Conservation (phyloP, 139 green algal genomes). For the Chlorella sp. region DNA sequence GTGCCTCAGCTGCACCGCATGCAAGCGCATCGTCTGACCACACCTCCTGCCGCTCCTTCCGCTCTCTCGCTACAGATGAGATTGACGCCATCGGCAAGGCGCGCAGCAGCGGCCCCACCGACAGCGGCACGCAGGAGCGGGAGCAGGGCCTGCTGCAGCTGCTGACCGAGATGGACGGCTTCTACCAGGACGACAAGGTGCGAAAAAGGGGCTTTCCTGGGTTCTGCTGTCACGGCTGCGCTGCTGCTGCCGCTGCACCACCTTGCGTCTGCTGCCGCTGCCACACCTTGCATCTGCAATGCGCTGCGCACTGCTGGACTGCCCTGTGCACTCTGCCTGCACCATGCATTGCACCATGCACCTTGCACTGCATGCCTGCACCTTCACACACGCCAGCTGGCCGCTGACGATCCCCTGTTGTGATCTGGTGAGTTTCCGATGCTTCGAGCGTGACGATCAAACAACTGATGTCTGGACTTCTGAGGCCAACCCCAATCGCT, state of each 20-base stretch:
- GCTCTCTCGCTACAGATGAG: constrained; percentile 83
- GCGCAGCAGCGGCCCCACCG: constrained; percentile 43
- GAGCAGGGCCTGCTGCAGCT: constrained; percentile 84
- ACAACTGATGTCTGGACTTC: constrained; percentile 18
- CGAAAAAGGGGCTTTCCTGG: too few relatives aligned
- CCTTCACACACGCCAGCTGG: not conserved
- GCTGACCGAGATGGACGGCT: constrained; percentile 81
- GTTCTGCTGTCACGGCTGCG: too few relatives aligned
- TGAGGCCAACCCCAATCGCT: not conserved
- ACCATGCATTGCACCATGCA: too few relatives aligned
- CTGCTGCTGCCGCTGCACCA: too few relatives aligned
- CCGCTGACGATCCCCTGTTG: not conserved
- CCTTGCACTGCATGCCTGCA: too few relatives aligned
- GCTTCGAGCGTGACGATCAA: constrained; percentile 2
- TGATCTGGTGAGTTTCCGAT: constrained; percentile 1
- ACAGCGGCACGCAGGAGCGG: constrained; percentile 70
- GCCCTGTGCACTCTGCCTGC: too few relatives aligned
- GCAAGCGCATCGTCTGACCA: too few relatives aligned
- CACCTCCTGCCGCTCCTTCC: not conserved
- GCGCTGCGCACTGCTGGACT: too few relatives aligned
- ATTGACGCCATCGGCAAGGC: constrained; percentile 97
- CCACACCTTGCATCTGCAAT: too few relatives aligned
- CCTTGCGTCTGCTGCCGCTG: too few relatives aligned
- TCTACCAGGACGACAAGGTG: constrained; percentile 51
- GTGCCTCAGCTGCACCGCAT: too few relatives aligned